Evolutionary conservation across 148 eudicot species (phyloP).

Genomic region (Camellia sinensis): DNA sequence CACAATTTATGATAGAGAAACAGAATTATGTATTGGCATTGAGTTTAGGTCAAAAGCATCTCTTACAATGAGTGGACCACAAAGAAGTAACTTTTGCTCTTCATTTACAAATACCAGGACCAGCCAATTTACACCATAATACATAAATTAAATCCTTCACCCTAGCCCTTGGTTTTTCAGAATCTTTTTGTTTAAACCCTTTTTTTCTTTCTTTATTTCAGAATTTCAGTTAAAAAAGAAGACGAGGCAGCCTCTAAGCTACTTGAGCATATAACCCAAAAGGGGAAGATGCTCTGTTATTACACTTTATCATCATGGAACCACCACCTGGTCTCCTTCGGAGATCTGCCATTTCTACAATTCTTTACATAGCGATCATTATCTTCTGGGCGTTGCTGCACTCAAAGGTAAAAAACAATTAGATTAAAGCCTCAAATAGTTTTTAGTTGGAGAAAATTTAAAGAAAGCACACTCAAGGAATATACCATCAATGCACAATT

Average conservation of each 20-base stretch:
- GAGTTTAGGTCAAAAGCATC: not conserved
- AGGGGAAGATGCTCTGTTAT: conserved; percentile 13
- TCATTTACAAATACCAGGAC: conserved; percentile 10
- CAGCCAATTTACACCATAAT: not conserved
- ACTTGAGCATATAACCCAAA: conserved; percentile 7
- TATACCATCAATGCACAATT: not conserved
- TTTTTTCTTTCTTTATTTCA: not conserved
- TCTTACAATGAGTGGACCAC: not conserved
- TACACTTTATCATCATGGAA: conserved; percentile 91
- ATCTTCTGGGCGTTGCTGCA: conserved; percentile 90
- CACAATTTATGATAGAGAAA: not conserved
- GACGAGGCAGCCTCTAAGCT: not conserved
- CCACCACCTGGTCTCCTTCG: conserved; percentile 97
- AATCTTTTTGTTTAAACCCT: not conserved
- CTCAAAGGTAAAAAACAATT: conserved; percentile 14
- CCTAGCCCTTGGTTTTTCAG: not conserved
- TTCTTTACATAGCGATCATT: conserved; percentile 85
- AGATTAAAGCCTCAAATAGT: not conserved
- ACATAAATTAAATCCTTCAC: not conserved
- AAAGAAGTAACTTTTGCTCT: not conserved
- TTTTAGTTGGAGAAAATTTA: not conserved
- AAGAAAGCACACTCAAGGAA: not conserved
- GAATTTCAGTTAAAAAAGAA: not conserved
- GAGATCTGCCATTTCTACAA: conserved; percentile 82
- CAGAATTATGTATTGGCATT: not conserved